Evolutionary conservation across 371 early-diverging fungal species (phyloP), one percentile per base, ranked within the genome.

Genomic region (Lichtheimia ornata): DNA sequence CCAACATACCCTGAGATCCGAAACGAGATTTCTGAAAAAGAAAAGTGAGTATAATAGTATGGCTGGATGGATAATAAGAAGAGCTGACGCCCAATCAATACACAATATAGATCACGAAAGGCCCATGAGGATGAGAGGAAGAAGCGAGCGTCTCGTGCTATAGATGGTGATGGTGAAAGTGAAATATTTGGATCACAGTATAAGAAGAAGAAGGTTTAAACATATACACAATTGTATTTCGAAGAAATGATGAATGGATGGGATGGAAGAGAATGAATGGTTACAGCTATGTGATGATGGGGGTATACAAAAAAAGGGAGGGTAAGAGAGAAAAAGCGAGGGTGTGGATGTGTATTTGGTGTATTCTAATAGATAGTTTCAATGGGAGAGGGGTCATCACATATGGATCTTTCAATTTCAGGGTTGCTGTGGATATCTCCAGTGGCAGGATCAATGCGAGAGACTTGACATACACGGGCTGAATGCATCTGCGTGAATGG

Each of bases 1-100:
- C 90, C 90, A 0, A 87, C 85, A n/a, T 84, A 84, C 61, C 88
- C 88, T 9, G 90, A 89, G 62, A 72, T 84, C 27, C 77, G 88
- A 40, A 86, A 86, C 56, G 68, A 74, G 53, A 6, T 73, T 2
- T 70, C 77, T 15, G 77, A 78, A 41, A 66, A 68, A 60, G 75
- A 76, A 61, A 70, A 66, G 76, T 73, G 70, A 60, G 70, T 61
- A 4, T 12, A 9, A 25, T 57, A 50, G 17, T 57, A 50, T 52
- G 22, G 14, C 11, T 35, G 2, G 35, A 1, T 9, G 6, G 5
- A 17, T 2, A 22, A 17, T 47, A 17, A 0, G 14, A 18, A 22
- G 47, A 22, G 47, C 47, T 22, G 7, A 22, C 18, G 17, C n/a
- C n/a, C n/a, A 2, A 7, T 5, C 9, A n/a, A 7, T n/a, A 17